Evolutionary conservation across 2,329 filamentous ascomycete genomes (phyloP).

Genomic region (Amylocarpus encephaloides): DNA sequence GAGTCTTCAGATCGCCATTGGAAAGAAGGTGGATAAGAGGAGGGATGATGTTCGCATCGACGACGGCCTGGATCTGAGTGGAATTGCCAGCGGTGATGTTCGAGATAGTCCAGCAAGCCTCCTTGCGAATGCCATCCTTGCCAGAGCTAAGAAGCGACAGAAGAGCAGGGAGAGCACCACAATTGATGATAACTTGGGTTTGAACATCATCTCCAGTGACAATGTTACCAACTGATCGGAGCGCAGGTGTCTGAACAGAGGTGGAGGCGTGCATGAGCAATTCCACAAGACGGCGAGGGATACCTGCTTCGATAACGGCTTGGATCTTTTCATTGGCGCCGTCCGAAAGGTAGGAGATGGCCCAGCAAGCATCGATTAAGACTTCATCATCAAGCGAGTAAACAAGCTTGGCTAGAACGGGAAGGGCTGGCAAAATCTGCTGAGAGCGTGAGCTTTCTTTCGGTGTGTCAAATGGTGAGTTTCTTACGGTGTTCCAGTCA

Average conservation of each 20-base stretch:
- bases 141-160: conserved; percentile 89
- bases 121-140: conserved; percentile 98
- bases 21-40: conserved; percentile 93
- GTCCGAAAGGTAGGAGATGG: conserved; percentile 96
- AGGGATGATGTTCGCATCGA: conserved; percentile 94
- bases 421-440: conserved; percentile 88
- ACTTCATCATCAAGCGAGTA: conserved; percentile 99
- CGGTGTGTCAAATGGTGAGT: conserved; percentile 5
- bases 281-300: conserved; percentile 92
- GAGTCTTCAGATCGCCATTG: conserved; percentile 97
- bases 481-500: conserved; percentile 85
- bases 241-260: conserved; percentile 93
- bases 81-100: conserved; percentile 99
- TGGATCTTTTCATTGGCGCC: conserved; percentile 99
- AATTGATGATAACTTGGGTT: conserved; percentile 99
- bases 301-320: conserved; percentile 96
- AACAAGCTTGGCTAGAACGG: conserved; percentile 92
- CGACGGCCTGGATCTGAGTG: conserved; percentile 91
- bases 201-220: conserved; percentile 98
- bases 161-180: conserved; percentile 85
- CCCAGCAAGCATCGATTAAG: conserved; percentile 98
- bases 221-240: conserved; percentile 97
- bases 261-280: conserved; percentile 97
- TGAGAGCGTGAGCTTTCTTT: conserved; percentile 27
- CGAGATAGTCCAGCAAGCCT: conserved; percentile 99